Percentiles rank a stretch among this genome's conserved stretches.
These are phyloP conservation scores for Colletotrichum zoysiae DNA, from an alignment of 2,329 filamentous ascomycete genomes.

Conservation along the genomic window DNA sequence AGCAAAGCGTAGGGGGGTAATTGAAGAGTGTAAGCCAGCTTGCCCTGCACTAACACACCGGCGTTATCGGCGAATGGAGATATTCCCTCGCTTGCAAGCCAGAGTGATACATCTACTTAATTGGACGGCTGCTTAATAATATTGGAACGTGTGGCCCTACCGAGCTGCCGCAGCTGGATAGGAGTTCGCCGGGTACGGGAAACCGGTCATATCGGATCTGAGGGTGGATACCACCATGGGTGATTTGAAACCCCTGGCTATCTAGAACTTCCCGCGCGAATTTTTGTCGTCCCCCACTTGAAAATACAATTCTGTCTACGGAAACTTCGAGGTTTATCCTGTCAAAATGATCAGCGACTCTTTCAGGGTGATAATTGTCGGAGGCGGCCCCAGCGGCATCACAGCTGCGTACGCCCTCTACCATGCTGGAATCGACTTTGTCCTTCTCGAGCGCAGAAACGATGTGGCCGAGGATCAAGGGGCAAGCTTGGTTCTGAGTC, in stretches of 20 bases:
- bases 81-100: too few species aligned
- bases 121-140: neutral
- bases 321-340: neutral
- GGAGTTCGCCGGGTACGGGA: neutral
- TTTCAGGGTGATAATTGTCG: constrained; percentile 50
- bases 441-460: constrained; percentile 49
- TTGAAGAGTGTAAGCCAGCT: too few species aligned
- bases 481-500: constrained; percentile 47
- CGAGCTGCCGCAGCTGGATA: neutral
- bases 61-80: too few species aligned
- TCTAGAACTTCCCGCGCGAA: neutral
- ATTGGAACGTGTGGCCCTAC: neutral
- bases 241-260: neutral
- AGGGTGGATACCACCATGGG: neutral
- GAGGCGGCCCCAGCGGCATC: constrained; percentile 49
- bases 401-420: constrained; percentile 48
- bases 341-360: constrained; percentile 46
- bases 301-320: neutral
- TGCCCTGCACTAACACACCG: too few species aligned
- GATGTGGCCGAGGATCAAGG: constrained; percentile 47
- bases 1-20: too few species aligned
- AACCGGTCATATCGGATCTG: neutral
- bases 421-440: constrained; percentile 51
- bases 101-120: too few species aligned
- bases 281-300: neutral